Base-by-base conservation (phyloP, 208 protist genomes). In the Spongospora subterranea region DNA sequence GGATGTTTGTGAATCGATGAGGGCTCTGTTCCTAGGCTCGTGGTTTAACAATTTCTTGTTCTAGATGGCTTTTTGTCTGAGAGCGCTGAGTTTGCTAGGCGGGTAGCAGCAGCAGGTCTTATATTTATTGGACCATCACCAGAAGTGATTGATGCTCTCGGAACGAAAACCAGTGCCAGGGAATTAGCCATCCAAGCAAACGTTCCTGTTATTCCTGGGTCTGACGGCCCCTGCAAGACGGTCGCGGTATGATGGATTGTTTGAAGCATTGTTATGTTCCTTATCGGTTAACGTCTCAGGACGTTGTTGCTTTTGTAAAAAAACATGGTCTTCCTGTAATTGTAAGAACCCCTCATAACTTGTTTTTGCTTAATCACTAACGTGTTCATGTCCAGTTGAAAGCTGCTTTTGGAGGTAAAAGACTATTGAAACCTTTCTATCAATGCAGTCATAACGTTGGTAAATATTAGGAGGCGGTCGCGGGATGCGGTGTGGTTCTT, bases 141-240 rank as follows among this genome's bases (percentile, higher is more conserved):
- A 0, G 41, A 92, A 6, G 92, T 91, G 0, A 88, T 95, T 0
- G 53, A 93, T 40, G 43, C 60, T 6, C 91, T 94, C 38, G 93
- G 94, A 1, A 91, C 93, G 90, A 95, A 95, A 90, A 94, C 91
- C 0, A 46, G 77, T 32, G 94, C 93, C 11, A 92, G 94, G 0
- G 39, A 92, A 77, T 65, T 95, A n/a, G 94, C 94, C 20, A 90
- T 77, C 24, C 41, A 89, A 71, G 38, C 46, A 45, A 76, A 76
- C 45, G 91, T 94, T 35, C 90, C 93, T 35, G 92, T 95, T 0
- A 90, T 95, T 35, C 94, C 94, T 0, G 94, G 94, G 20, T 93
- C 92, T 0, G 77, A 91, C 17, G 66, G 64, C 17, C 71, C 71
- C 71, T 82, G 71, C 35, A 35, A 82, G n/a, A 35, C 6, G 6